phyloP scores from a whole-genome alignment of 805 yeast genomes.

The Candida dajiaensis region DNA sequence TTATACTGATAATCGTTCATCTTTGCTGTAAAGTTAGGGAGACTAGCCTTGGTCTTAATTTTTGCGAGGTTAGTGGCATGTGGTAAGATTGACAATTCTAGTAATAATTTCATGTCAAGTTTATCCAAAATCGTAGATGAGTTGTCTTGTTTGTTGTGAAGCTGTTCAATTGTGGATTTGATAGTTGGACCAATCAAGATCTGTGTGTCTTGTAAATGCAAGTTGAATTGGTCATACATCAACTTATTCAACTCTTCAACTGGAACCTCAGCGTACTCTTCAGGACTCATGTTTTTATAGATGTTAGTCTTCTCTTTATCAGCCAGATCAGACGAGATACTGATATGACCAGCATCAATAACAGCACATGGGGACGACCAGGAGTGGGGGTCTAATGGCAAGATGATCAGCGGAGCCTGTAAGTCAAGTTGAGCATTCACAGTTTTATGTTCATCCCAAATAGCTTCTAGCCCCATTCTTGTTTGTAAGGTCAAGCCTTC shows the following conservation, averaged over 20 bases:
- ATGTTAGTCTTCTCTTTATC: constrained; percentile 62
- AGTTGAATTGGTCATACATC: constrained; percentile 84
- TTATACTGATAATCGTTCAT: constrained; percentile 89
- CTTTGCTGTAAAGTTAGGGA: constrained; percentile 66
- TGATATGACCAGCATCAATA: constrained; percentile 93
- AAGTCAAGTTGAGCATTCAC: constrained; percentile 78
- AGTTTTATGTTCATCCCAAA: constrained; percentile 92
- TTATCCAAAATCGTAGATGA: constrained; percentile 65
- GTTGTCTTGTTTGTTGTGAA: constrained; percentile 39
- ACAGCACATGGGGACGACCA: constrained; percentile 86
- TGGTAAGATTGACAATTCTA: constrained; percentile 85
- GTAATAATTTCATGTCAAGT: constrained; percentile 61
- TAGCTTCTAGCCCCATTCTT: constrained; percentile 85
- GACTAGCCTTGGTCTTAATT: constrained; percentile 66
- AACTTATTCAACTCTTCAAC: constrained; percentile 36
- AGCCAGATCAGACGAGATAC: constrained; percentile 74
- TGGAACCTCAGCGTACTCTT: constrained; percentile 61
- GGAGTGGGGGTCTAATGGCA: constrained; percentile 76
- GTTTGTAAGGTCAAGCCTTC: constrained; percentile 90
- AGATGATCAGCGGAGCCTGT: constrained; percentile 85
- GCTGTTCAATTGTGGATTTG: constrained; percentile 67
- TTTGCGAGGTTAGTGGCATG: constrained; percentile 68
- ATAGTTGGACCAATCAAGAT: constrained; percentile 80
- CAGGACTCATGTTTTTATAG: constrained; percentile 54
- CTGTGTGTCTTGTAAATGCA: constrained; percentile 80